Percentiles rank a stretch among this genome's conserved stretches.
Evolutionary conservation across 2,329 filamentous ascomycete species (phyloP).

Genomic region (Thielaviopsis musarum): DNA sequence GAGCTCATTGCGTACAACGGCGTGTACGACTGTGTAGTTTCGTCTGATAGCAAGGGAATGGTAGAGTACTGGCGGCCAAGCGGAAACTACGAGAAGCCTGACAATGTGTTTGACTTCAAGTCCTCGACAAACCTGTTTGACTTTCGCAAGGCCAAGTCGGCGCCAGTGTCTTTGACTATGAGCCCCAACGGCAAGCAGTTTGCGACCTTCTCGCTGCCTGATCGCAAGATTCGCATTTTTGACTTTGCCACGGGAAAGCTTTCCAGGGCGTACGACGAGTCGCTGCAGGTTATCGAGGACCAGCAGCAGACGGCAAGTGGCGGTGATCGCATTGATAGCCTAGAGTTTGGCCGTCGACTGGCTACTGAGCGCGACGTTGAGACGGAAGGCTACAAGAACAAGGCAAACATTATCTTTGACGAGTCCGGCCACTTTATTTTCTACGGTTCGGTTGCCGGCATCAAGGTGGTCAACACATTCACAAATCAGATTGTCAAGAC

Average conservation of each 20-base stretch:
- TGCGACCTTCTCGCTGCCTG: slow-evolving; percentile 77
- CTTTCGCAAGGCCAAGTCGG: slow-evolving; percentile 87
- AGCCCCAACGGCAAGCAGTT: slow-evolving; percentile 79
- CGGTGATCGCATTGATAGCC: slow-evolving; percentile 63
- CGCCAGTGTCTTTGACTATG: slow-evolving; percentile 64
- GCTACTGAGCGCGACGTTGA: slow-evolving; percentile 80
- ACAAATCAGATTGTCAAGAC: slow-evolving; percentile 85
- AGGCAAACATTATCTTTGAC: slow-evolving; percentile 81
- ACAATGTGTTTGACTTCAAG: slow-evolving; percentile 83
- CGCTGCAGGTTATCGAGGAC: slow-evolving; percentile 69
- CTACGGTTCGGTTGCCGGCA: slow-evolving; percentile 80
- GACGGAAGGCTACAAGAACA: slow-evolving; percentile 45
- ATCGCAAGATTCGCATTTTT: slow-evolving; percentile 83
- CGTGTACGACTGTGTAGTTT: slow-evolving; percentile 75
- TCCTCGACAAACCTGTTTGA: slow-evolving; percentile 89
- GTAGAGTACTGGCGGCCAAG: slow-evolving; percentile 87
- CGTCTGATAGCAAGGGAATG: slow-evolving; percentile 81
- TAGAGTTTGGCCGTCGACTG: slow-evolving; percentile 80
- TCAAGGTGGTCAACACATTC: slow-evolving; percentile 91
- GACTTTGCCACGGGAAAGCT: slow-evolving; percentile 83
- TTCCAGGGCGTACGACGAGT: slow-evolving; percentile 88
- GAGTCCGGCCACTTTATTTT: slow-evolving; percentile 91
- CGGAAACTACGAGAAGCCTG: slow-evolving; percentile 72
- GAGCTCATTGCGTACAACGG: slow-evolving; percentile 81
- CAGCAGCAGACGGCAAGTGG: slow-evolving; percentile 93